phyloP scores from a whole-genome alignment of 345 rosid species.

The Brassica carinata region DNA sequence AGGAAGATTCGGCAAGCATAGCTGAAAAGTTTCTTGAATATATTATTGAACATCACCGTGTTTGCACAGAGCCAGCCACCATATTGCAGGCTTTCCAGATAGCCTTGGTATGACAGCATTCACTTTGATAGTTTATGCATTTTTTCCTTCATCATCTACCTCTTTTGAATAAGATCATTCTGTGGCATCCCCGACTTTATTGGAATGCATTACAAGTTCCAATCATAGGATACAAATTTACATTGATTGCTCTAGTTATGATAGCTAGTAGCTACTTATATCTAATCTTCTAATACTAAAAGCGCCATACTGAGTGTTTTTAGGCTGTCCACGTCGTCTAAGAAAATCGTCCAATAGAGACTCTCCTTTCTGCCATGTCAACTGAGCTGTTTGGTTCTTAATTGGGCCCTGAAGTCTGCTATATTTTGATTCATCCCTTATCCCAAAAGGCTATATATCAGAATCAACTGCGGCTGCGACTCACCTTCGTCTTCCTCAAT shows the following conservation, averaged over 20 bases:
- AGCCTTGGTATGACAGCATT: constrained; percentile 65
- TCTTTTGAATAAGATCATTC: background rate
- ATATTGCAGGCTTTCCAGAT: constrained; percentile 82
- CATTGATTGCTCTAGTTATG: constrained; percentile 5
- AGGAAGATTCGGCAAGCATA: constrained; percentile 67
- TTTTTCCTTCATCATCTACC: constrained; percentile 17
- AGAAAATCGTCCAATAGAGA: too few species aligned
- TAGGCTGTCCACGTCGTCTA: too few species aligned
- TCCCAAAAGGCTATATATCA: too few species aligned
- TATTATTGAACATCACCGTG: constrained; percentile 67
- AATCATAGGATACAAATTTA: background rate
- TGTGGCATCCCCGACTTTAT: background rate
- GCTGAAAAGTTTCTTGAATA: constrained; percentile 65
- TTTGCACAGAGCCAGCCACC: constrained; percentile 57
- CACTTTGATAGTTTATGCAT: constrained; percentile 21
- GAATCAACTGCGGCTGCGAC: too few species aligned
- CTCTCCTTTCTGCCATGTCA: too few species aligned
- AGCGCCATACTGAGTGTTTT: too few species aligned
- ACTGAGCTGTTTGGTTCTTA: too few species aligned
- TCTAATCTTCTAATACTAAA: background rate
- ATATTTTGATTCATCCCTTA: too few species aligned
- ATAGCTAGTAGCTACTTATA: constrained; percentile 4
- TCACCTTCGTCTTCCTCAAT: too few species aligned
- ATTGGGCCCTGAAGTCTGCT: too few species aligned
- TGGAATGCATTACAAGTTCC: constrained; percentile 23